phyloP scores from a whole-genome alignment of 306 rosid species.

The Cucurbita moschata region DNA sequence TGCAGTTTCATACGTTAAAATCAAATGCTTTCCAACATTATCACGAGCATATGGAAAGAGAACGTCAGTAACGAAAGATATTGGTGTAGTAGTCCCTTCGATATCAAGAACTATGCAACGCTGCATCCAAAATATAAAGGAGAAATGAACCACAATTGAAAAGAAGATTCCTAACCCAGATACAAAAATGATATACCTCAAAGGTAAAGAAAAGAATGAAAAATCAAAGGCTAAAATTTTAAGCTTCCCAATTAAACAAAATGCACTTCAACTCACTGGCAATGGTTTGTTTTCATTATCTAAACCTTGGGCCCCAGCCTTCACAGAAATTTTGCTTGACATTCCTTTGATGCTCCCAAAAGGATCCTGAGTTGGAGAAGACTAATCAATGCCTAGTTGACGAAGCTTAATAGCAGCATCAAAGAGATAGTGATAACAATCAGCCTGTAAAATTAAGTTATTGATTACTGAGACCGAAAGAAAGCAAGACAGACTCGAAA shows the following conservation, averaged over 20 bases:
- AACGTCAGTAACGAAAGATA: slow-evolving; percentile 83
- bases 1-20: slow-evolving; percentile 50
- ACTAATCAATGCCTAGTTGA: slow-evolving; percentile 77
- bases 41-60: slow-evolving; percentile 90
- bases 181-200: not conserved
- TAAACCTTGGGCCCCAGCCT: slow-evolving; percentile 38
- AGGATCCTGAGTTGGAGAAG: slow-evolving; percentile 63
- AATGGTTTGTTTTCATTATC: slow-evolving; percentile 22
- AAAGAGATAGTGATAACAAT: slow-evolving; percentile 83
- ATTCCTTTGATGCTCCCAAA: slow-evolving; percentile 39
- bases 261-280: slow-evolving; percentile 15
- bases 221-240: not conserved
- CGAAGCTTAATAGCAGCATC: slow-evolving; percentile 83
- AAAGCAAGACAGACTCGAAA: not conserved
- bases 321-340: slow-evolving; percentile 30
- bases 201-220: not conserved
- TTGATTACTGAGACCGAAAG: not conserved
- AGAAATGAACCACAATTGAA: not conserved
- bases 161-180: not conserved
- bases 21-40: slow-evolving; percentile 76
- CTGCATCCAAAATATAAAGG: slow-evolving; percentile 33
- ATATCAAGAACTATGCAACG: slow-evolving; percentile 86
- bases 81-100: slow-evolving; percentile 96
- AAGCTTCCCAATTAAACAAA: not conserved
- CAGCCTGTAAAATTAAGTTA: slow-evolving; percentile 42